These are phyloP conservation scores for Silene latifolia DNA, from an alignment of 148 eudicot species.

Conservation along the genomic window DNA sequence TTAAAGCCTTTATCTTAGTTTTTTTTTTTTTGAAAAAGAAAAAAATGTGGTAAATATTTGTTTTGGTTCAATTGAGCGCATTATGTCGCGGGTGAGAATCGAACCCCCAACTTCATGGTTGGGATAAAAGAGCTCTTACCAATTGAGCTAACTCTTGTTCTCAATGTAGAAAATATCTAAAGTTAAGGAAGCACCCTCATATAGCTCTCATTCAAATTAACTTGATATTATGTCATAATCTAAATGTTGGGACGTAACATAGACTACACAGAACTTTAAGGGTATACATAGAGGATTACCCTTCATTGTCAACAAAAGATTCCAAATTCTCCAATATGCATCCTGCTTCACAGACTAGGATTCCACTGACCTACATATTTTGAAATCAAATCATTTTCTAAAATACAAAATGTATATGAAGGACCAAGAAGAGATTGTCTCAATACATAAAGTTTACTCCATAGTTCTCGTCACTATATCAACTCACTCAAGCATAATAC, in stretches of 20 bases:
- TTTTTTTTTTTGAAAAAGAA: neutral
- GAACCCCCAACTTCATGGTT: too few species aligned
- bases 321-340: slow-evolving; percentile 94
- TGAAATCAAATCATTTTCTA: slow-evolving; percentile 18
- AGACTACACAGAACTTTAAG: neutral
- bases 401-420: neutral
- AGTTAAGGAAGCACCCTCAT: too few species aligned
- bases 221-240: too few species aligned
- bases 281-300: slow-evolving; percentile 47
- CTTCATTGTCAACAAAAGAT: slow-evolving; percentile 76
- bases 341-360: slow-evolving; percentile 97
- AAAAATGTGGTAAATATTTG: neutral
- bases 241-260: too few species aligned
- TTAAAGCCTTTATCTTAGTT: neutral
- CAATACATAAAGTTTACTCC: neutral
- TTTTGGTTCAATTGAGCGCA: too few species aligned
- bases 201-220: too few species aligned
- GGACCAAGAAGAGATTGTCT: neutral
- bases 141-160: too few species aligned
- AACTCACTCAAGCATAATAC: neutral
- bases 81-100: too few species aligned
- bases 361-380: slow-evolving; percentile 72
- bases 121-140: too few species aligned
- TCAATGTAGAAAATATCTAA: too few species aligned
- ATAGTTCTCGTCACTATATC: neutral